phyloP scores from a whole-genome alignment of 2,329 filamentous ascomycete species.

The Elsinoe necatrix region DNA sequence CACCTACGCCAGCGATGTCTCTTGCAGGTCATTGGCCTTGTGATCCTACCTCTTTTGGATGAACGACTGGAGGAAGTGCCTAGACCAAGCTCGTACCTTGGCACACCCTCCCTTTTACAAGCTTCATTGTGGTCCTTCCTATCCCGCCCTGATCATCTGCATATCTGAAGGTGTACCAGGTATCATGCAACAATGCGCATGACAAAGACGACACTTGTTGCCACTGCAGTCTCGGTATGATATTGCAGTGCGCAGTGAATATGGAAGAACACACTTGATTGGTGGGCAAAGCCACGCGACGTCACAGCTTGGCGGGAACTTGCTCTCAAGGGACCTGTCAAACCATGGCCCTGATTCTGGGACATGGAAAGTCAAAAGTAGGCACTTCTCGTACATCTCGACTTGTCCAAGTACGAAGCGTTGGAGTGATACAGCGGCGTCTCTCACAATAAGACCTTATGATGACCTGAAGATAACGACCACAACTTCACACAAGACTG shows the following conservation, averaged over 20 bases:
- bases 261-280: background rate
- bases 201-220: background rate
- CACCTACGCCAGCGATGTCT: background rate
- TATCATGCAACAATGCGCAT: background rate
- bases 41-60: conserved; percentile 3
- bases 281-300: background rate
- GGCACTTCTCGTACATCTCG: background rate
- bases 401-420: background rate
- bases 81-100: background rate
- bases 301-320: background rate
- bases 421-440: too few species aligned
- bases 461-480: background rate
- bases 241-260: conserved; percentile 1
- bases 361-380: background rate
- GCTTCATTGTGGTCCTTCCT: background rate
- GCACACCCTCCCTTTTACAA: background rate
- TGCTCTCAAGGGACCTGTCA: conserved; percentile 2
- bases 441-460: background rate
- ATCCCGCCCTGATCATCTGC: background rate
- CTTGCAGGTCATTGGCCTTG: background rate
- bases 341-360: conserved; percentile 2
- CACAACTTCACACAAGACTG: background rate
- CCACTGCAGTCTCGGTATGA: background rate
- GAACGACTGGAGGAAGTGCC: background rate
- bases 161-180: background rate